phyloP scores from a whole-genome alignment of 768 basidiomycete species.

The Rhizopogon vinicolor region DNA sequence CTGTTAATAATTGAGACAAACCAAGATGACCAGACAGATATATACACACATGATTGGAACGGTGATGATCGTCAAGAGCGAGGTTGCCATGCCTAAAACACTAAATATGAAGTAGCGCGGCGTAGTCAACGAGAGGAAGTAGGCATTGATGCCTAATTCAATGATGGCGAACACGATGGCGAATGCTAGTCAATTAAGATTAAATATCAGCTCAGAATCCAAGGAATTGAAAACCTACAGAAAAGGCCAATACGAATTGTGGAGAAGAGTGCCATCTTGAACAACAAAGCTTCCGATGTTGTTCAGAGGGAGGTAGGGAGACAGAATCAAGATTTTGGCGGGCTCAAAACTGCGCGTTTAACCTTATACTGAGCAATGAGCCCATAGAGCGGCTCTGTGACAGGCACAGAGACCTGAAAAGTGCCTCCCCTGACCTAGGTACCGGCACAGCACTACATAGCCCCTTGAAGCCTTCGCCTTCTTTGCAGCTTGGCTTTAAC shows the following conservation, averaged over 20 bases:
- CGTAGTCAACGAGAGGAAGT: constrained; percentile 19
- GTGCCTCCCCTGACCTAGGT: too few species aligned
- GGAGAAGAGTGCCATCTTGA: constrained; percentile 3
- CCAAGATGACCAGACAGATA: not conserved
- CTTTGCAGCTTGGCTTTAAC: too few species aligned
- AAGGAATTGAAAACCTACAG: constrained; percentile 10
- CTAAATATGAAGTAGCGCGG: constrained; percentile 17
- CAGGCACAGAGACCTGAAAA: too few species aligned
- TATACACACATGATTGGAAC: constrained; percentile 22
- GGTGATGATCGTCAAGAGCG: constrained; percentile 23
- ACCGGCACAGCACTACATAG: too few species aligned
- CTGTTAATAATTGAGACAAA: constrained; percentile 17
- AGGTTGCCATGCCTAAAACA: constrained; percentile 24
- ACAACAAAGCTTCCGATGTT: not conserved
- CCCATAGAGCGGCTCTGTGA: too few species aligned
- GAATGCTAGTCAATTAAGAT: constrained; percentile 5
- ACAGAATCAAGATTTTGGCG: not conserved
- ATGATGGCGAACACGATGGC: constrained; percentile 24
- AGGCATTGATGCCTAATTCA: constrained; percentile 24
- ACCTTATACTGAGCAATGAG: too few species aligned
- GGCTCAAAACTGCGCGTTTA: not conserved
- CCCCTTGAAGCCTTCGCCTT: too few species aligned
- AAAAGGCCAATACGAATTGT: constrained; percentile 15
- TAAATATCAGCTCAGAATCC: constrained; percentile 1
- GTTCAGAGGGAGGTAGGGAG: not conserved